Evolutionary conservation across 805 yeast species (phyloP).

Genomic region (Millerago galiae): DNA sequence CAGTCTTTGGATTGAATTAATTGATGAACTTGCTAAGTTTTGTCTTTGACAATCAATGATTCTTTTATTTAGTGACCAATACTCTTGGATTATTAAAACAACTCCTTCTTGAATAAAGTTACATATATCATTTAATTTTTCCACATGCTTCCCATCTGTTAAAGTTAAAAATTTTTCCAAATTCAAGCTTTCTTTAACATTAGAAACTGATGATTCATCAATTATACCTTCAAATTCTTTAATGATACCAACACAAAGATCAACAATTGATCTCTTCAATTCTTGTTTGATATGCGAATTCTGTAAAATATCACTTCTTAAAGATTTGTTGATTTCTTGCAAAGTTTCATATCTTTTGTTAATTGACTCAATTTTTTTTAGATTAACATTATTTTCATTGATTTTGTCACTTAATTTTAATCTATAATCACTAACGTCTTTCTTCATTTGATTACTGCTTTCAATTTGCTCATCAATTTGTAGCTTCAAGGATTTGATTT

Average conservation of each 20-base stretch:
- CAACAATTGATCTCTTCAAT: constrained; percentile 7
- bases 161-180: background rate
- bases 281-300: constrained; percentile 9
- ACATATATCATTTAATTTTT: constrained; percentile 9
- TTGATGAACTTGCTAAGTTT: constrained; percentile 2
- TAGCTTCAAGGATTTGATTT: constrained; percentile 10
- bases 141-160: constrained; percentile 6
- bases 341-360: constrained; percentile 1
- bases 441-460: background rate
- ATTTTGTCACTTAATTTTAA: constrained; percentile 10
- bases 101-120: constrained; percentile 16
- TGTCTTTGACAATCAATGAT: constrained; percentile 7
- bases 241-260: constrained; percentile 5
- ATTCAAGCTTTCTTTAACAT: constrained; percentile 8
- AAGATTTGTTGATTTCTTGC: constrained; percentile 4
- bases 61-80: constrained; percentile 9
- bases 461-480: background rate
- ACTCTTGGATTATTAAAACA: constrained; percentile 10
- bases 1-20: constrained; percentile 9
- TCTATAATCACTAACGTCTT: constrained; percentile 8
- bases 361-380: constrained; percentile 5
- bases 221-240: constrained; percentile 14
- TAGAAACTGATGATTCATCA: constrained; percentile 11
- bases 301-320: constrained; percentile 10
- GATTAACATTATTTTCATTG: background rate